Evolutionary conservation across 306 rosid genomes (phyloP).

Genomic region (Abrus pulchellus): DNA sequence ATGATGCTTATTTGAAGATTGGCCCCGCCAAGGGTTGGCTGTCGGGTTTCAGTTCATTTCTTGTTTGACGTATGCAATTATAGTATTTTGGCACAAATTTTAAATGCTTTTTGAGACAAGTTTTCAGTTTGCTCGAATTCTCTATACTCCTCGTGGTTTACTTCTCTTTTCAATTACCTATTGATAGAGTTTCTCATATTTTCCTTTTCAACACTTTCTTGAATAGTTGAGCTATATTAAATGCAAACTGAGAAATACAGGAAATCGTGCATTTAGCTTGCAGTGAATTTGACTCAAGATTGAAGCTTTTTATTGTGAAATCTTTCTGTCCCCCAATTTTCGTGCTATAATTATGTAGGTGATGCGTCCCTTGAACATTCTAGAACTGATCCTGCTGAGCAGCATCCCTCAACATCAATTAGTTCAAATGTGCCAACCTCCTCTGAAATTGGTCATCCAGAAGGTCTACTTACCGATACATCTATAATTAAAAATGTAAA

Average conservation of each 20-base stretch:
- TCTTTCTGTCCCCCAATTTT: conserved; percentile 8
- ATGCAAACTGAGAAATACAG: conserved; percentile 8
- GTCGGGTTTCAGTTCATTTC: conserved; percentile 10
- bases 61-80: not conserved
- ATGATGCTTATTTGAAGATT: conserved; percentile 30
- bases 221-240: conserved; percentile 1
- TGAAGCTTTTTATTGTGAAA: not conserved
- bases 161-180: not conserved
- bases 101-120: conserved; percentile 6
- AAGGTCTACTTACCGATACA: conserved; percentile 34
- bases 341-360: conserved; percentile 32
- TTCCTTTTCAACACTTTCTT: conserved; percentile 9
- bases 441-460: conserved; percentile 34
- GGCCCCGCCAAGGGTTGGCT: not conserved
- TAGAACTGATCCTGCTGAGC: conserved; percentile 32
- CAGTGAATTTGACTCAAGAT: conserved; percentile 6
- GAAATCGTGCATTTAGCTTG: conserved; percentile 16
- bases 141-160: not conserved
- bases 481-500: not conserved
- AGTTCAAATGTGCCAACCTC: conserved; percentile 20
- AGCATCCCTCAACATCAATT: conserved; percentile 31
- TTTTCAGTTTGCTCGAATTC: not conserved
- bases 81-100: not conserved
- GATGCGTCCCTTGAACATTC: conserved; percentile 35
- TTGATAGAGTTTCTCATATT: conserved; percentile 25